These are phyloP conservation scores for Suillus alpinus DNA, from an alignment of 768 basidiomycete genomes.

Conservation along the genomic window DNA sequence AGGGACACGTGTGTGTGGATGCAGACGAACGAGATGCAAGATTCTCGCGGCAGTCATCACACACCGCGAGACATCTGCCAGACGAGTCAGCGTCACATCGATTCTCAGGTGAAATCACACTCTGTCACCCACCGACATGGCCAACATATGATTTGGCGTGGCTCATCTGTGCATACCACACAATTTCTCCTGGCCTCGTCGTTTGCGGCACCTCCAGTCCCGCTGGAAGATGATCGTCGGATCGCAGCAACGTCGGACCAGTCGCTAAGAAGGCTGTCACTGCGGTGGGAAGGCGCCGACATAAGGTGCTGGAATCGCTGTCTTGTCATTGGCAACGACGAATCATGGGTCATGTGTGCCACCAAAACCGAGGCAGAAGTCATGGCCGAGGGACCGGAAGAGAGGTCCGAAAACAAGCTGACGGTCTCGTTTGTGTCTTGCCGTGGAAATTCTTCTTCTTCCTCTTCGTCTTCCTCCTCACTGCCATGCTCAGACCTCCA, in stretches of 20 bases:
- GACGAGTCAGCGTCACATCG: not conserved
- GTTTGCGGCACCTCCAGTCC: constrained; percentile 19
- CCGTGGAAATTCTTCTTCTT: constrained; percentile 23
- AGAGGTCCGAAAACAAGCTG: constrained; percentile 55
- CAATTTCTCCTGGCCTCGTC: constrained; percentile 43
- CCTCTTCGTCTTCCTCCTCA: constrained; percentile 32
- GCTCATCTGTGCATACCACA: constrained; percentile 70
- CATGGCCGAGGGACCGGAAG: constrained; percentile 29
- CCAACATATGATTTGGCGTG: constrained; percentile 77
- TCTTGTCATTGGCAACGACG: constrained; percentile 48
- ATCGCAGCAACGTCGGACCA: constrained; percentile 30
- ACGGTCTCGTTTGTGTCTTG: constrained; percentile 39
- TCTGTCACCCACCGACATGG: constrained; percentile 64
- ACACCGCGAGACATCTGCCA: constrained; percentile 47
- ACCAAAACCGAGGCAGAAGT: constrained; percentile 45
- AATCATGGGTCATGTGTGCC: constrained; percentile 49
- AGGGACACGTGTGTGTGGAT: constrained; percentile 50
- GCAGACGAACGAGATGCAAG: constrained; percentile 47
- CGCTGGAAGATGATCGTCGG: constrained; percentile 17
- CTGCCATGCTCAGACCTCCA: constrained; percentile 28
- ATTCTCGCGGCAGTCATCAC: constrained; percentile 54
- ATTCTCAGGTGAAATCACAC: not conserved
- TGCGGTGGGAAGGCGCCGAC: constrained; percentile 15
- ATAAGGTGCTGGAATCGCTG: constrained; percentile 42
- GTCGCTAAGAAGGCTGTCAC: constrained; percentile 16